A percentile compares a stretch with the other conserved stretches of the same genome.
These are phyloP conservation scores for Suillus decipiens DNA, from an alignment of 768 basidiomycete species.

Conservation along the genomic window DNA sequence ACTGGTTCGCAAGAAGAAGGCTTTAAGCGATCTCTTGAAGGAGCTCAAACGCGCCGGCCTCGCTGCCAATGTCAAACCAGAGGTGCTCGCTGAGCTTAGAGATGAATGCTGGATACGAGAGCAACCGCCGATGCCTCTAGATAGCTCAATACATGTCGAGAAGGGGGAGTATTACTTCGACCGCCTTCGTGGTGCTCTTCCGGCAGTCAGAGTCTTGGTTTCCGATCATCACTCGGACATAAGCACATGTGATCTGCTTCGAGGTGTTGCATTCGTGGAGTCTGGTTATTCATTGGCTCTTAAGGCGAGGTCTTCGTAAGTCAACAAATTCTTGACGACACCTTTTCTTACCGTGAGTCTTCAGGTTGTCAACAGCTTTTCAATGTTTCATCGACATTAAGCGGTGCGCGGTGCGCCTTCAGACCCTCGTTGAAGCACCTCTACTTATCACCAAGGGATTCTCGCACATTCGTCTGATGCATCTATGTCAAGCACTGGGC, in stretches of 20 bases:
- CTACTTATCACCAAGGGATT: constrained; percentile 18
- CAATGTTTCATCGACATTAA: constrained; percentile 18
- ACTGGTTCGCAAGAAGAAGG: constrained; percentile 81
- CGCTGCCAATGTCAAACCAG: constrained; percentile 68
- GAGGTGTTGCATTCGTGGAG: constrained; percentile 77
- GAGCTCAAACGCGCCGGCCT: constrained; percentile 83
- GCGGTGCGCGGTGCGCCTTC: constrained; percentile 22
- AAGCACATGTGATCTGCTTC: constrained; percentile 82
- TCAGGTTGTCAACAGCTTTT: constrained; percentile 24
- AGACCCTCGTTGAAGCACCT: constrained; percentile 20
- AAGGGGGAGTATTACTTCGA: constrained; percentile 65
- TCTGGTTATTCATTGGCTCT: constrained; percentile 73
- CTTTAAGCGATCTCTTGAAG: constrained; percentile 88
- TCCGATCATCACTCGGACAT: constrained; percentile 79
- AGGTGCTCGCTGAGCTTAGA: constrained; percentile 56
- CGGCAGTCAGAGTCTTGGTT: constrained; percentile 61
- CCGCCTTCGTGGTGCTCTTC: constrained; percentile 64
- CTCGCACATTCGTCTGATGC: constrained; percentile 3
- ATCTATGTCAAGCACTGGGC: constrained; percentile 22
- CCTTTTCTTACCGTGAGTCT: constrained; percentile 18
- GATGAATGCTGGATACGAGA: constrained; percentile 66
- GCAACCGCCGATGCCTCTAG: constrained; percentile 47
- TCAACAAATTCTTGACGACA: constrained; percentile 14
- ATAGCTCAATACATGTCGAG: constrained; percentile 28
- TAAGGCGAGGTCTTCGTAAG: constrained; percentile 64